These are phyloP conservation scores for Diaporthe ilicicola DNA, from an alignment of 2,329 filamentous ascomycete species.

Conservation along the genomic window DNA sequence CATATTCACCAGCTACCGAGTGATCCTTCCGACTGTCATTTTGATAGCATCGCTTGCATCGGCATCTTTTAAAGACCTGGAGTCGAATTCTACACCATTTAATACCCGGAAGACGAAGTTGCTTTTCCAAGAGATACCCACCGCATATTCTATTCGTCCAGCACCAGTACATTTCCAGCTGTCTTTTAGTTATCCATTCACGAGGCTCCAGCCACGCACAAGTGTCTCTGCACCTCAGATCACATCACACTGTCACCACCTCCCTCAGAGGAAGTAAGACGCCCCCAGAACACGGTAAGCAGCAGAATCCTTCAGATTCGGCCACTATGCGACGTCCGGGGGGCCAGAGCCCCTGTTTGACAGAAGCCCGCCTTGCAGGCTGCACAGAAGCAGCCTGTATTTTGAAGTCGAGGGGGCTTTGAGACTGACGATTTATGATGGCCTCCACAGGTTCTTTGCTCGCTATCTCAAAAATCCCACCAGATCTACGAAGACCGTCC, in stretches of 20 bases:
- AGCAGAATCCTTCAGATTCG: not conserved
- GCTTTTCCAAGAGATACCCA: constrained; percentile 29
- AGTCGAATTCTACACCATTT: constrained; percentile 27
- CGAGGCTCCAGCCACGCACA: constrained; percentile 36
- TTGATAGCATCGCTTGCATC: constrained; percentile 22
- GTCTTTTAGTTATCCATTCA: constrained; percentile 10
- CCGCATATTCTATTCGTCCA: constrained; percentile 19
- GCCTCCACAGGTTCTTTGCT: not conserved
- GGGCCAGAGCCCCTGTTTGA: constrained; percentile 19
- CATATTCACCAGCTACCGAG: constrained; percentile 15
- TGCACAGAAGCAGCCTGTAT: not conserved
- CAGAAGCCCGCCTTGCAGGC: not conserved
- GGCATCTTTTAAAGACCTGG: constrained; percentile 31
- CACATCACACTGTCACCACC: constrained; percentile 34
- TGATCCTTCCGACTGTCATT: not conserved
- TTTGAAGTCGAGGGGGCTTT: not conserved
- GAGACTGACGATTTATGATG: constrained; percentile 10
- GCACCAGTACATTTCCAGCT: not conserved
- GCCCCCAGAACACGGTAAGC: constrained; percentile 10
- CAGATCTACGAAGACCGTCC: constrained; percentile 15
- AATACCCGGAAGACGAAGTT: constrained; percentile 18
- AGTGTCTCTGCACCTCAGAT: constrained; percentile 37
- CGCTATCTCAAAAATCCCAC: not conserved
- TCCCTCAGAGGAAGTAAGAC: not conserved
- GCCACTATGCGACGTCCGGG: not conserved